Evolutionary conservation across 345 rosid genomes (phyloP).

Genomic region (Citrus inodora): DNA sequence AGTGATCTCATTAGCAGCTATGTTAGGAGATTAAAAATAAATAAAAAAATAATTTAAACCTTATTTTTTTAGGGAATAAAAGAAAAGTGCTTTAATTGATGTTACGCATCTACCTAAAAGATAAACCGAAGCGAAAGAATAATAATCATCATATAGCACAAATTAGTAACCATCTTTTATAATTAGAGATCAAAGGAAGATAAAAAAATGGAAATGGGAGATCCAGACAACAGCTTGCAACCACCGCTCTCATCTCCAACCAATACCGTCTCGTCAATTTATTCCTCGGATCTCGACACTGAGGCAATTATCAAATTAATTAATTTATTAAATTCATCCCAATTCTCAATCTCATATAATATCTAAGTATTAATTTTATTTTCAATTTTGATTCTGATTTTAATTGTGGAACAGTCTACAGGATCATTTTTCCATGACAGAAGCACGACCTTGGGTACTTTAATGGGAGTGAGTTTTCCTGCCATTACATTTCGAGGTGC

Average conservation of each 20-base stretch:
- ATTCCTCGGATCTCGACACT: constrained; percentile 96
- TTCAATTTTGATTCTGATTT: background rate
- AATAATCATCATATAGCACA: too few species aligned
- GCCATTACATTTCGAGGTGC: constrained; percentile 63
- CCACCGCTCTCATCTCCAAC: constrained; percentile 69
- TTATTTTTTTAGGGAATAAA: too few species aligned
- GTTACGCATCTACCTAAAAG: too few species aligned
- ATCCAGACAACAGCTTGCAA: constrained; percentile 43
- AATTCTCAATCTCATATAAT: too few species aligned
- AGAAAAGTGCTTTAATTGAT: too few species aligned
- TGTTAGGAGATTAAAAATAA: too few species aligned
- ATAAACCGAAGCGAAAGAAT: too few species aligned
- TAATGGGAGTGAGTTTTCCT: constrained; percentile 85
- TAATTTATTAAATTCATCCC: background rate
- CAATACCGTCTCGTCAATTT: constrained; percentile 49
- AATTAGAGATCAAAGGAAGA: background rate
- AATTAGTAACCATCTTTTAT: background rate
- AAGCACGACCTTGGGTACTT: constrained; percentile 89
- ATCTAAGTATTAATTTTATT: background rate
- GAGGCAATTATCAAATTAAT: constrained; percentile 39
- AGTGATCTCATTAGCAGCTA: too few species aligned
- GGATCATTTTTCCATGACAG: constrained; percentile 95
- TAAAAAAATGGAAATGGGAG: constrained; percentile 32
- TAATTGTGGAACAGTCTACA: constrained; percentile 51
- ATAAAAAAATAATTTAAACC: too few species aligned